Conservation (phyloP, 164 flowering plant genomes). For the Euptelea pleiosperma region DNA sequence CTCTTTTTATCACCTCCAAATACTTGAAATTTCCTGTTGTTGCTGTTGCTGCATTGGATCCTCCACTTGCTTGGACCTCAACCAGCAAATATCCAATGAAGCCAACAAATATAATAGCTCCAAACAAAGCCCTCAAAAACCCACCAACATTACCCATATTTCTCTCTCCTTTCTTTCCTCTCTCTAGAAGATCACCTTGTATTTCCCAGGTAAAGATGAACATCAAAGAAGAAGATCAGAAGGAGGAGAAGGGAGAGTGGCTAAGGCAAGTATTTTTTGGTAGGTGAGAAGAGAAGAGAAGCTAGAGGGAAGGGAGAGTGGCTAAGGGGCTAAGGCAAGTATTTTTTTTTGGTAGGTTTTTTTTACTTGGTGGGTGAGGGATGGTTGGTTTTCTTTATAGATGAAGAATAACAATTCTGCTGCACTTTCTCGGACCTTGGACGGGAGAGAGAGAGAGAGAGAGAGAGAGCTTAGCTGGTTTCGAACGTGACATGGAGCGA, state of each 20-base stretch:
- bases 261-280: slow-evolving; percentile 24
- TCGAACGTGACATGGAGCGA: slow-evolving; percentile 44
- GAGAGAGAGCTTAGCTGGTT: slow-evolving; percentile 27
- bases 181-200: slow-evolving; percentile 5
- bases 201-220: slow-evolving; percentile 4
- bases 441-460: slow-evolving; percentile 23
- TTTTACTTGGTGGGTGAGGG: slow-evolving; percentile 15
- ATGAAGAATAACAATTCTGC: slow-evolving; percentile 34
- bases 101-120: slow-evolving; percentile 23
- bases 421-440: slow-evolving; percentile 44
- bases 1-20: slow-evolving; percentile 17
- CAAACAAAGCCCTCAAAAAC: slow-evolving; percentile 28
- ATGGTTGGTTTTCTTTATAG: slow-evolving; percentile 45
- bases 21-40: slow-evolving; percentile 20
- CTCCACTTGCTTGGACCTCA: slow-evolving; percentile 27
- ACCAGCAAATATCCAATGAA: slow-evolving; percentile 30
- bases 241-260: background rate
- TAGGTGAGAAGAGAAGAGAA: slow-evolving; percentile 1
- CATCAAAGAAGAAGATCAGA: too few species aligned
- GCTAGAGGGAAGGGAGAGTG: slow-evolving; percentile 2
- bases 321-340: slow-evolving; percentile 6
- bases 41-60: slow-evolving; percentile 7
- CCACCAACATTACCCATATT: slow-evolving; percentile 27
- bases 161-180: background rate
- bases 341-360: slow-evolving; percentile 6